Conservation (phyloP, 768 basidiomycete species). For the Rickenella mellea region DNA sequence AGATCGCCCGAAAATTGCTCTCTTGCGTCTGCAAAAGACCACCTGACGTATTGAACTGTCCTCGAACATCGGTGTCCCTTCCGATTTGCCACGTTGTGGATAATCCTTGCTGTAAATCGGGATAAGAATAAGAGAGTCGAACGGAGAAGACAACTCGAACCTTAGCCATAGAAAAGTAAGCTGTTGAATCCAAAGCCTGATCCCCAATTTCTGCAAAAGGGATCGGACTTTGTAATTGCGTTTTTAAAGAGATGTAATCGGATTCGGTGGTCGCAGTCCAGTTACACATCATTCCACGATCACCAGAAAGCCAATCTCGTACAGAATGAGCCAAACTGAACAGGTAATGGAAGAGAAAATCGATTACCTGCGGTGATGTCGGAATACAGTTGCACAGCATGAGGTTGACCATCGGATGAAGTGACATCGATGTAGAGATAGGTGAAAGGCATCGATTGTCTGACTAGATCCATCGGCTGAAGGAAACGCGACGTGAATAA, state of each 20-base stretch:
- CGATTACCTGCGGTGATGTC: slow-evolving; percentile 39
- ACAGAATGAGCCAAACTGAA: slow-evolving; percentile 13
- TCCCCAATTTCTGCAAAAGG: slow-evolving; percentile 44
- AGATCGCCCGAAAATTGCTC: slow-evolving; percentile 49
- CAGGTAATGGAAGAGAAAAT: slow-evolving; percentile 52
- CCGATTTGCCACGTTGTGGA: neutral
- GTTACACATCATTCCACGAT: slow-evolving; percentile 37
- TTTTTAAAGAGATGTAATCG: slow-evolving; percentile 42
- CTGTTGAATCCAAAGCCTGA: slow-evolving; percentile 13
- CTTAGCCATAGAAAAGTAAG: slow-evolving; percentile 32
- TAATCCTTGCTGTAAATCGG: slow-evolving; percentile 11
- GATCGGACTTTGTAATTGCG: slow-evolving; percentile 38
- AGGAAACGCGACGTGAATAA: neutral
- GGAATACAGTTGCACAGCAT: slow-evolving; percentile 48
- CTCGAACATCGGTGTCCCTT: slow-evolving; percentile 12
- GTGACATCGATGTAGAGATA: slow-evolving; percentile 43
- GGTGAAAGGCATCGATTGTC: slow-evolving; percentile 53
- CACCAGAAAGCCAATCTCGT: slow-evolving; percentile 39
- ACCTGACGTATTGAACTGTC: slow-evolving; percentile 51
- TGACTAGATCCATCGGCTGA: slow-evolving; percentile 50
- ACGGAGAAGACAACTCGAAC: slow-evolving; percentile 23
- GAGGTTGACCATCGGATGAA: slow-evolving; percentile 37
- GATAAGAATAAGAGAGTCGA: too few species aligned
- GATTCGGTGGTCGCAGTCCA: slow-evolving; percentile 43
- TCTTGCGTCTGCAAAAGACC: slow-evolving; percentile 42